Percentiles rank a stretch among this genome's conserved stretches.
phyloP scores from a whole-genome alignment of 73 alveolate genomes.

The Stentor roeselii region DNA sequence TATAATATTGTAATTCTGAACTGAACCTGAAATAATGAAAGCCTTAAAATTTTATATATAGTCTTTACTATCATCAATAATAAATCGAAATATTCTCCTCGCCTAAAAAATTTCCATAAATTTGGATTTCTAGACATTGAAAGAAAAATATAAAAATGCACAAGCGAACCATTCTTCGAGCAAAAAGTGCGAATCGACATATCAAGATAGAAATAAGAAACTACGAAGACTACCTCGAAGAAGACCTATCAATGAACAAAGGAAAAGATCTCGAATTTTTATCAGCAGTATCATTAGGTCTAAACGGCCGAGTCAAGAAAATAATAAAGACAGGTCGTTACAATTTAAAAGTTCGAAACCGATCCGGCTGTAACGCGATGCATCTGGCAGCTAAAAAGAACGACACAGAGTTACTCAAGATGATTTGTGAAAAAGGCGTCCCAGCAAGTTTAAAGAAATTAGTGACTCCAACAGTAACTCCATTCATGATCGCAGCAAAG shows the following conservation, averaged over 20 bases:
- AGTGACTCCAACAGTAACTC: neutral
- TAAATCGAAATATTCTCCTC: too few species aligned
- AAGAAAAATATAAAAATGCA: too few species aligned
- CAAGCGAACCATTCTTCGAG: neutral
- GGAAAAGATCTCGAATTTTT: slow-evolving; percentile 11
- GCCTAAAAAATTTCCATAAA: too few species aligned
- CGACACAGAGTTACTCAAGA: neutral
- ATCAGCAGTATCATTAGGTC: slow-evolving; percentile 20
- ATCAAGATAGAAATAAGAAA: neutral
- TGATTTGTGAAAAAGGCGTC: slow-evolving; percentile 21
- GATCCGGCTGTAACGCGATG: slow-evolving; percentile 7
- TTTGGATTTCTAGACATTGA: too few species aligned
- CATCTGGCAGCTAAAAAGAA: slow-evolving; percentile 24
- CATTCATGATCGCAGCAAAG: slow-evolving; percentile 16
- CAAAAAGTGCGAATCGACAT: neutral
- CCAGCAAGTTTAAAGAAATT: slow-evolving; percentile 16
- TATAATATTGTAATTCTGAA: too few species aligned
- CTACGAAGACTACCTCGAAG: neutral
- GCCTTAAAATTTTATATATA: too few species aligned
- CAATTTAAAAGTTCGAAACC: neutral
- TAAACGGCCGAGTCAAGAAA: neutral
- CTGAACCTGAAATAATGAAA: too few species aligned
- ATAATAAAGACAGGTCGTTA: slow-evolving; percentile 12
- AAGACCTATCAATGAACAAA: neutral
- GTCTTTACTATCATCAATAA: too few species aligned